phyloP scores from a whole-genome alignment of 1,284 basidiomycete species.

The Neotropicomus parvogracilis region DNA sequence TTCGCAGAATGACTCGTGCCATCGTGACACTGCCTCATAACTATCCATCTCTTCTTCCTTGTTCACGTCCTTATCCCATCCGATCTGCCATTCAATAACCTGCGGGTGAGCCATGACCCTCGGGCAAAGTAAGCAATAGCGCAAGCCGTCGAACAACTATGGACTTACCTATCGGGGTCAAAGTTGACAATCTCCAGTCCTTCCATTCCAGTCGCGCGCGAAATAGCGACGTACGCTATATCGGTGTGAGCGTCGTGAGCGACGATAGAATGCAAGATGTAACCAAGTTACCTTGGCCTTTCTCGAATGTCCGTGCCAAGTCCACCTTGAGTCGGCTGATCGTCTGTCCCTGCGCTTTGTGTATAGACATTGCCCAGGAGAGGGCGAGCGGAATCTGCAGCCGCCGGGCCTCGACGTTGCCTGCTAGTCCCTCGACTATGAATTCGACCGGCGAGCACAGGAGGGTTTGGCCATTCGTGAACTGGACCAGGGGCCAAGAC shows the following conservation, averaged over 20 bases:
- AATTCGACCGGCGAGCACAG: conserved; percentile 53
- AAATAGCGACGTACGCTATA: conserved; percentile 87
- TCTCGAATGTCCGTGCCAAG: conserved; percentile 71
- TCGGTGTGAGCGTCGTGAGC: conserved; percentile 27
- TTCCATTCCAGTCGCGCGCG: conserved; percentile 84
- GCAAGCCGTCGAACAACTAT: background rate
- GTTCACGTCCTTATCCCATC: conserved; percentile 25
- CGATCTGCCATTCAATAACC: conserved; percentile 31
- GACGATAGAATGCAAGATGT: background rate
- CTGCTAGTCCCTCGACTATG: conserved; percentile 49
- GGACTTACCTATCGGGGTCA: conserved; percentile 60
- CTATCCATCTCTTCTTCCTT: conserved; percentile 34
- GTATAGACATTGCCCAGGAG: conserved; percentile 81
- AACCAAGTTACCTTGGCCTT: conserved; percentile 58
- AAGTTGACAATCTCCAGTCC: conserved; percentile 86
- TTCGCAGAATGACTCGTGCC: conserved; percentile 29
- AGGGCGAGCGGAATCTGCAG: conserved; percentile 70
- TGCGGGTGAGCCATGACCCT: conserved; percentile 50
- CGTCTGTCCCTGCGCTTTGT: conserved; percentile 86
- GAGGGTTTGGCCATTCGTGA: conserved; percentile 40
- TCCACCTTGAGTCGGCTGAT: conserved; percentile 73
- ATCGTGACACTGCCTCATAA: conserved; percentile 33
- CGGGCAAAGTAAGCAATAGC: conserved; percentile 4
- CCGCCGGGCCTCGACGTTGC: conserved; percentile 49
- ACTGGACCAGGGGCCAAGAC: conserved; percentile 55